A percentile compares a stretch with the other conserved stretches of the same genome.
phyloP scores from a whole-genome alignment of 2,329 filamentous ascomycete genomes.

The Aspergillus ruber region DNA sequence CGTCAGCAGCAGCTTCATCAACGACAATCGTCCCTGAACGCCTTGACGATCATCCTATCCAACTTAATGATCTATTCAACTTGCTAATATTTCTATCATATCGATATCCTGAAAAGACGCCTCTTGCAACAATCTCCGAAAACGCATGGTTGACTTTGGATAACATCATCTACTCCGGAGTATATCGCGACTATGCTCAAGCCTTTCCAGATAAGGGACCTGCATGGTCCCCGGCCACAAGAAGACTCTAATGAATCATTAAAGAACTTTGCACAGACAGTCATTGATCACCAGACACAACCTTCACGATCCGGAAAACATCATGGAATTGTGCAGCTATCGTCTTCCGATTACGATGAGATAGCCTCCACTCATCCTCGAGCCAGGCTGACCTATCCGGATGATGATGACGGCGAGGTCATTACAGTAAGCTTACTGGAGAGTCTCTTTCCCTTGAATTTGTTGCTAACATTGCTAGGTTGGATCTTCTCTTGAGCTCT shows the following conservation, averaged over 20 bases:
- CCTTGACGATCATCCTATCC: no score
- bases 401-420: slow-evolving; percentile 41
- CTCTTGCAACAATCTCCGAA: not conserved
- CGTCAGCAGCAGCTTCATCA: no score
- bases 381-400: slow-evolving; percentile 38
- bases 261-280: not conserved
- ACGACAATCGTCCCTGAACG: no score
- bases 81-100: no score
- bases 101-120: no score
- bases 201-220: slow-evolving; percentile 36
- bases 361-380: slow-evolving; percentile 35
- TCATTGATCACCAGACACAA: not conserved
- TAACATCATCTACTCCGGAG: slow-evolving; percentile 7
- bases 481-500: slow-evolving; percentile 42
- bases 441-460: slow-evolving; percentile 4
- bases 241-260: slow-evolving; percentile 9
- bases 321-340: slow-evolving; percentile 34
- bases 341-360: slow-evolving; percentile 37
- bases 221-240: slow-evolving; percentile 19
- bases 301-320: slow-evolving; percentile 4
- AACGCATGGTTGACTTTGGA: not conserved
- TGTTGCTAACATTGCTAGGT: slow-evolving; percentile 25
- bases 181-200: slow-evolving; percentile 27
- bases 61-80: no score
- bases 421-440: slow-evolving; percentile 35